These are phyloP conservation scores for Oryza longistaminata DNA, from an alignment of 176 grass and related monocot genomes.

Conservation along the genomic window DNA sequence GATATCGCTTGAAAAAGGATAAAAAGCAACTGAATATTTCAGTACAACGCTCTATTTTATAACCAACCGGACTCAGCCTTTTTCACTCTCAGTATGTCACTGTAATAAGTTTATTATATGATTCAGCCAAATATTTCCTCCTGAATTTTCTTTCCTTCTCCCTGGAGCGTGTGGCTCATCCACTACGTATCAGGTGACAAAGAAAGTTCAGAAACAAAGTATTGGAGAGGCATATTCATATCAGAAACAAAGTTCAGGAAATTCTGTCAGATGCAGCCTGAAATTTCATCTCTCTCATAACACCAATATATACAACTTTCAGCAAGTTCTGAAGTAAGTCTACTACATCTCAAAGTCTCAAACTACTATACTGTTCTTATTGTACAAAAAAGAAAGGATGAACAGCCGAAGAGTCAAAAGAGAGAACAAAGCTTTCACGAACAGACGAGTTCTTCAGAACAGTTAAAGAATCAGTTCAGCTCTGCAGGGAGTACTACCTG, in stretches of 20 bases:
- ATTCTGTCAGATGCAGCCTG: neutral
- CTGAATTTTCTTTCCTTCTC: neutral
- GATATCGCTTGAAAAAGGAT: neutral
- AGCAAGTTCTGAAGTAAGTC: neutral
- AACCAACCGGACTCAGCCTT: neutral
- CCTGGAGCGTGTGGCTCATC: neutral
- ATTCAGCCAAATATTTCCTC: neutral
- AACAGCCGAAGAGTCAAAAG: neutral
- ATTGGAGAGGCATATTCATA: neutral
- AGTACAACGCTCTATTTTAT: neutral
- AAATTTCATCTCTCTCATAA: slow-evolving; percentile 2
- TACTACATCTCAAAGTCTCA: neutral
- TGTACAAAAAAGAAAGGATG: neutral
- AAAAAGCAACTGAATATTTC: neutral
- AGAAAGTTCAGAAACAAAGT: no score
- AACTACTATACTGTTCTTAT: slow-evolving; percentile 23
- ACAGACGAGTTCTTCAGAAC: neutral
- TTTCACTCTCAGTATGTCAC: neutral
- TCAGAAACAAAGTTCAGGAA: neutral
- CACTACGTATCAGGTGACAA: neutral
- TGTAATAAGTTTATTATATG: neutral
- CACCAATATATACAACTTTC: slow-evolving; percentile 11
- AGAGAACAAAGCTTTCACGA: neutral
- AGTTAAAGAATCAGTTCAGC: neutral
- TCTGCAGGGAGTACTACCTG: no score